Conservation (phyloP, 2,329 filamentous ascomycete genomes). For the Alternaria sp. region DNA sequence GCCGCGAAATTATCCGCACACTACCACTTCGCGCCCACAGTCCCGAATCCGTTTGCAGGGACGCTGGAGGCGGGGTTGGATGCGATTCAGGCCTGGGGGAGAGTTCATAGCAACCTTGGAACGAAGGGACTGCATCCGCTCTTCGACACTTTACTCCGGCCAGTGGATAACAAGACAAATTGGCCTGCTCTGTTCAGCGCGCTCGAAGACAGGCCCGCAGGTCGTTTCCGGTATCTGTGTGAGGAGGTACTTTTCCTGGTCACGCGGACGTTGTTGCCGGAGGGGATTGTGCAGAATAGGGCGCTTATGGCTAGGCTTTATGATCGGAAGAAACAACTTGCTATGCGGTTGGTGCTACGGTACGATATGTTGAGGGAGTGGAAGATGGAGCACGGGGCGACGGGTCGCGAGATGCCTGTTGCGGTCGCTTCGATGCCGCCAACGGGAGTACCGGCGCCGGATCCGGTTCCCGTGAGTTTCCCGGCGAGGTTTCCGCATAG, state of each 20-base stretch:
- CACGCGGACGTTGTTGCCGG: slow-evolving; percentile 33
- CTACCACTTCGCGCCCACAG: slow-evolving; percentile 26
- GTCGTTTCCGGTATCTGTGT: slow-evolving; percentile 6
- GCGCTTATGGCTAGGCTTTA: slow-evolving; percentile 25
- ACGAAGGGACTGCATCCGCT: background rate
- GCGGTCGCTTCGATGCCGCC: slow-evolving; percentile 12
- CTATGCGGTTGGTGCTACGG: slow-evolving; percentile 26
- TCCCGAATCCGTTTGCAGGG: slow-evolving; percentile 32
- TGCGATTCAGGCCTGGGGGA: slow-evolving; percentile 24
- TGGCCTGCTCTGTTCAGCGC: slow-evolving; percentile 13
- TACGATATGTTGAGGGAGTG: slow-evolving; percentile 39
- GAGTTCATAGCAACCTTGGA: background rate
- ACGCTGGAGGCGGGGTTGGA: slow-evolving; percentile 31
- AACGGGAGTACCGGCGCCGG: background rate
- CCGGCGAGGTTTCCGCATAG: background rate
- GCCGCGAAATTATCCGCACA: background rate
- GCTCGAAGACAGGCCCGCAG: rapidly evolving
- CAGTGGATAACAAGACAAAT: slow-evolving; percentile 13
- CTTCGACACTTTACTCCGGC: slow-evolving; percentile 11
- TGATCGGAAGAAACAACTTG: slow-evolving; percentile 23
- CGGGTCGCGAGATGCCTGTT: slow-evolving; percentile 7
- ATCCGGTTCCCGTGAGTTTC: background rate
- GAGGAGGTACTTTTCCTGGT: slow-evolving; percentile 31
- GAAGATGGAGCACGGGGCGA: slow-evolving; percentile 9
- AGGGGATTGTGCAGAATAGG: slow-evolving; percentile 36